Conservation (phyloP, 345 rosid species). For the Isatis tinctoria region DNA sequence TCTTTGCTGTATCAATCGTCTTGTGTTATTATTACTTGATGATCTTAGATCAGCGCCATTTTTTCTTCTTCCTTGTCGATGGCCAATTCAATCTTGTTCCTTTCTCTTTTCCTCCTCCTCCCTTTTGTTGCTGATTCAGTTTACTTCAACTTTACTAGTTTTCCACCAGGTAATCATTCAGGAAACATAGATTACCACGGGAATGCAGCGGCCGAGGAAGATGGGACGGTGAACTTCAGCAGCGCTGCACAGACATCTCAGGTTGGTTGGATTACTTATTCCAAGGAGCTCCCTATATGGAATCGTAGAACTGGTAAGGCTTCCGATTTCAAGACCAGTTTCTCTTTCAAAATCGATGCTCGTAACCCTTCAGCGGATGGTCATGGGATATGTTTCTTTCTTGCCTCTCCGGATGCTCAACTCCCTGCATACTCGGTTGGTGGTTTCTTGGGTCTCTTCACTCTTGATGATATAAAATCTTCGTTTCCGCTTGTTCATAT, state of each 20-base stretch:
- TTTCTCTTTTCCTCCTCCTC: not conserved
- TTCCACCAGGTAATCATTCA: not conserved
- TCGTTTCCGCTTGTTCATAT: constrained; percentile 24
- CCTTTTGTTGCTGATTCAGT: constrained; percentile 22
- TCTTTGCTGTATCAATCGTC: not conserved
- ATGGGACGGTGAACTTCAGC: constrained; percentile 20
- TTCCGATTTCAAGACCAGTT: constrained; percentile 14
- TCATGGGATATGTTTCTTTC: constrained; percentile 30
- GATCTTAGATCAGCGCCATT: not conserved
- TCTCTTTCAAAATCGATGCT: constrained; percentile 25
- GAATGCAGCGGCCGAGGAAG: not conserved
- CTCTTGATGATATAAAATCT: not conserved
- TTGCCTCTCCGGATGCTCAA: constrained; percentile 26
- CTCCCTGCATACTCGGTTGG: constrained; percentile 33
- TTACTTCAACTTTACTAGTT: constrained; percentile 11
- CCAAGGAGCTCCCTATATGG: constrained; percentile 11
- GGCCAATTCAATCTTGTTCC: constrained; percentile 10
- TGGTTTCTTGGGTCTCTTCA: constrained; percentile 40
- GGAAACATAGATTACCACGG: constrained; percentile 6
- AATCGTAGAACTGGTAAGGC: constrained; percentile 1
- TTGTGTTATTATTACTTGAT: not conserved
- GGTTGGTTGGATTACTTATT: constrained; percentile 23
- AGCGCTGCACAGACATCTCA: not conserved
- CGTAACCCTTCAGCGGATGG: not conserved
- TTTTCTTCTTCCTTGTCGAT: not conserved